These are phyloP conservation scores for Microsporum canis DNA, from an alignment of 2,329 filamentous ascomycete genomes.

Conservation along the genomic window DNA sequence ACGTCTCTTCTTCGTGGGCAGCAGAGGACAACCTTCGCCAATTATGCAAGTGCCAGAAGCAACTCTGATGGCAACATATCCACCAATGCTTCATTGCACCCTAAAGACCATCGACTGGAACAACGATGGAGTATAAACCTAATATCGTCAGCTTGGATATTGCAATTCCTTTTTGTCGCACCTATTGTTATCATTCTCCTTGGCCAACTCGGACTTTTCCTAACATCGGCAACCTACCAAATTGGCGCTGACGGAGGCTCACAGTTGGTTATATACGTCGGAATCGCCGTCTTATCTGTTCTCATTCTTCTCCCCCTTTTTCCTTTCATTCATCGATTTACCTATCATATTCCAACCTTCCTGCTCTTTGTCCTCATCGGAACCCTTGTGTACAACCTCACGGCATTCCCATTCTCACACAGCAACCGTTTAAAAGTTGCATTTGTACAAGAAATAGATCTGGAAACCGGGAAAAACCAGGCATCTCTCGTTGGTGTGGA, in stretches of 20 bases:
- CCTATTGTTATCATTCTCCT: conserved; percentile 67
- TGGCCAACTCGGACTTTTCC: conserved; percentile 62
- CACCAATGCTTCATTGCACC: conserved; percentile 19
- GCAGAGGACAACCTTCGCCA: conserved; percentile 44
- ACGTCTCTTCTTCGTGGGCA: conserved; percentile 45
- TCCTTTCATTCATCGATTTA: conserved; percentile 79
- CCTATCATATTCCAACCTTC: conserved; percentile 68
- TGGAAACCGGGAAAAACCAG: conserved; percentile 58
- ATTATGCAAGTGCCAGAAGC: conserved; percentile 35
- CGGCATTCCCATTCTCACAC: conserved; percentile 77
- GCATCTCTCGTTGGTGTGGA: conserved; percentile 60
- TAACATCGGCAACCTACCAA: conserved; percentile 62
- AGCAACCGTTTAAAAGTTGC: conserved; percentile 73
- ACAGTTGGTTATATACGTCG: conserved; percentile 58
- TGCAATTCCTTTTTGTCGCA: conserved; percentile 71
- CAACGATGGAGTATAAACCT: conserved; percentile 75
- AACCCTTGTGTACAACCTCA: conserved; percentile 74
- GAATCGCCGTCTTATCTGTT: conserved; percentile 56
- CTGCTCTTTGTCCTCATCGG: conserved; percentile 60
- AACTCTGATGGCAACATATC: conserved; percentile 20
- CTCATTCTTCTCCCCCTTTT: conserved; percentile 63
- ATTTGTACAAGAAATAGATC: conserved; percentile 70
- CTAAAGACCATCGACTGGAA: conserved; percentile 53
- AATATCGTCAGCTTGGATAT: conserved; percentile 73
- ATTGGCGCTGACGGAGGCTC: conserved; percentile 74